Conservation (phyloP, 1,139 yeast species). For the Zygosaccharomyces sapae region DNA sequence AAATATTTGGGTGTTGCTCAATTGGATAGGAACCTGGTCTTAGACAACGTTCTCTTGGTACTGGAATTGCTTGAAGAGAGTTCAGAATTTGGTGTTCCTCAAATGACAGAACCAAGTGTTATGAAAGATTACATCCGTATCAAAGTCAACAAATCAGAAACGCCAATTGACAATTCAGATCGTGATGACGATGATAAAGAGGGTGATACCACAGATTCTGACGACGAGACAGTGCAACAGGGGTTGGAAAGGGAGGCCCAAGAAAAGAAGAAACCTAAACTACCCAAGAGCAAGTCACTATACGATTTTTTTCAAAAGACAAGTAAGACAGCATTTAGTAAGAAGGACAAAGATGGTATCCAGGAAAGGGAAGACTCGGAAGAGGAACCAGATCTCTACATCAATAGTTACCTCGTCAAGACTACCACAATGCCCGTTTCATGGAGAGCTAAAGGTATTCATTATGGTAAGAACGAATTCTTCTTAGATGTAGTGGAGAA, state of each 20-base stretch:
- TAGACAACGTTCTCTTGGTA: constrained; percentile 64
- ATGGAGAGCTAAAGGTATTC: constrained; percentile 79
- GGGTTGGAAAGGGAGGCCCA: neutral
- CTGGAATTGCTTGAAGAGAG: constrained; percentile 71
- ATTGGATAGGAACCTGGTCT: constrained; percentile 54
- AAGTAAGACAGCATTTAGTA: constrained; percentile 7
- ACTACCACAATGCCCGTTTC: constrained; percentile 70
- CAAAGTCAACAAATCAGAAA: constrained; percentile 28
- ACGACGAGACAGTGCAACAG: constrained; percentile 11
- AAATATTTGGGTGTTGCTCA: constrained; percentile 48
- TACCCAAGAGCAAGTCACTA: constrained; percentile 8
- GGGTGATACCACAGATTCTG: constrained; percentile 16
- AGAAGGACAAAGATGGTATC: constrained; percentile 8
- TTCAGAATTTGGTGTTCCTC: constrained; percentile 70
- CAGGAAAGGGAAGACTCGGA: constrained; percentile 23
- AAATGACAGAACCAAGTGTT: constrained; percentile 66
- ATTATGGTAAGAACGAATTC: constrained; percentile 71
- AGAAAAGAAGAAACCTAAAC: constrained; percentile 11
- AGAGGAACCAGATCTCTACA: constrained; percentile 31
- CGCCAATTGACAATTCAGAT: neutral
- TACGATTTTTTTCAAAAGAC: constrained; percentile 14
- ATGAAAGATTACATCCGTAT: constrained; percentile 62
- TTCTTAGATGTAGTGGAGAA: constrained; percentile 69
- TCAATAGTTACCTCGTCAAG: constrained; percentile 64
- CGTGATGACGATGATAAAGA: constrained; percentile 16